phyloP scores from a whole-genome alignment of 306 rosid genomes.

The Medicago truncatula region DNA sequence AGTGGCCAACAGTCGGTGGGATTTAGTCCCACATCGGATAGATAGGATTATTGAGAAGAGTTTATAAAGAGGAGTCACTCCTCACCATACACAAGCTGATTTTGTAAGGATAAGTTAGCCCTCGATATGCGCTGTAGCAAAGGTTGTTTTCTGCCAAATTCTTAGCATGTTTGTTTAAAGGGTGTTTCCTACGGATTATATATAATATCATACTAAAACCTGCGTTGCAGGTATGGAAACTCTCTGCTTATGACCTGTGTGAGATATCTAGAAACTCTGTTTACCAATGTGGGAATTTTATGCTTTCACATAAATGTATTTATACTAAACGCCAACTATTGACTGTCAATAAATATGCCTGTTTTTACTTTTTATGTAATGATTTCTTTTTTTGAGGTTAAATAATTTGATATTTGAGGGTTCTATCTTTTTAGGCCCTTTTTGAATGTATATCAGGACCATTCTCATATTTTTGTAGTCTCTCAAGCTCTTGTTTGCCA shows the following conservation, averaged over 20 bases:
- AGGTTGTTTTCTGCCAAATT: constrained; percentile 41
- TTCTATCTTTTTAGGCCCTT: background rate
- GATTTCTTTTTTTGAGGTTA: background rate
- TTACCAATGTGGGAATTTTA: constrained; percentile 50
- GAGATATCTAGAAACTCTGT: constrained; percentile 90
- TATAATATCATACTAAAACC: constrained; percentile 23
- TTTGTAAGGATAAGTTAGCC: too few relatives aligned
- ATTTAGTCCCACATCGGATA: too few relatives aligned
- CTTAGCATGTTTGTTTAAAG: background rate
- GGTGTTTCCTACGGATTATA: constrained; percentile 25
- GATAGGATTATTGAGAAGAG: too few relatives aligned
- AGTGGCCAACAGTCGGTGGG: too few relatives aligned
- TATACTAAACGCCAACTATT: background rate
- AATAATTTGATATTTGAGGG: constrained; percentile 24
- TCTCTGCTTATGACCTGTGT: constrained; percentile 82
- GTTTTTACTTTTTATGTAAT: background rate
- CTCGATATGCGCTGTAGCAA: too few relatives aligned
- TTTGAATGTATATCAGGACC: background rate
- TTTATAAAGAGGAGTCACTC: too few relatives aligned
- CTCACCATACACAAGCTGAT: too few relatives aligned
- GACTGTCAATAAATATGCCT: background rate
- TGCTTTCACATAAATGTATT: background rate
- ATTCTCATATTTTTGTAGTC: background rate
- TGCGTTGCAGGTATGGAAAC: constrained; percentile 80
- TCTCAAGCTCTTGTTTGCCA: constrained; percentile 1